Conservation (phyloP, 148 eudicot species). For the Persicaria tinctoria region DNA sequence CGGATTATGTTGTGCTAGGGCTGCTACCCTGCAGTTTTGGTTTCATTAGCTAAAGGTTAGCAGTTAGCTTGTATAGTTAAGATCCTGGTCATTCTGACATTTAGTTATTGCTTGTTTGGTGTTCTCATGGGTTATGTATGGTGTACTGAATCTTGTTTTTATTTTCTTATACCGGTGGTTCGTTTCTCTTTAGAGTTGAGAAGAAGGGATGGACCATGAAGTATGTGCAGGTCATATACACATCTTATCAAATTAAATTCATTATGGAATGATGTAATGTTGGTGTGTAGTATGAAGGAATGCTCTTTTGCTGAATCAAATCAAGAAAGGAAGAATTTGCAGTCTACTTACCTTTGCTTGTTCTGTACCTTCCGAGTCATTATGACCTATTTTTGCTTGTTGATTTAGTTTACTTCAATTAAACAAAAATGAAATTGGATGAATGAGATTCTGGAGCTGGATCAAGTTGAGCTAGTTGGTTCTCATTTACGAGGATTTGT, state of each 20-base stretch:
- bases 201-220: not conserved
- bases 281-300: not conserved
- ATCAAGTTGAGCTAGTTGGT: no score
- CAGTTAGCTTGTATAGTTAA: no score
- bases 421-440: not conserved
- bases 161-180: not conserved
- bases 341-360: not conserved
- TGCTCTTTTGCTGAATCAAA: not conserved
- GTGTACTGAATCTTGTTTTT: not conserved
- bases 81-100: not conserved
- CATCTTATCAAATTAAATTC: no score
- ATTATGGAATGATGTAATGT: not conserved
- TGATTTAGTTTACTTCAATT: not conserved
- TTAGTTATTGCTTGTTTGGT: not conserved
- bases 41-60: not conserved
- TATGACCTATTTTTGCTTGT: not conserved
- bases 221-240: no score
- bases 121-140: not conserved
- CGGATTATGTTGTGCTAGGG: not conserved
- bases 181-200: not conserved
- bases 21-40: not conserved
- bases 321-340: not conserved
- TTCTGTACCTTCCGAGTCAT: not conserved
- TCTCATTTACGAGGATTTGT: no score
- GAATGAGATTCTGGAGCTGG: not conserved